phyloP scores from a whole-genome alignment of 1,284 basidiomycete genomes.

The Leucocoprinus gongylophorus region DNA sequence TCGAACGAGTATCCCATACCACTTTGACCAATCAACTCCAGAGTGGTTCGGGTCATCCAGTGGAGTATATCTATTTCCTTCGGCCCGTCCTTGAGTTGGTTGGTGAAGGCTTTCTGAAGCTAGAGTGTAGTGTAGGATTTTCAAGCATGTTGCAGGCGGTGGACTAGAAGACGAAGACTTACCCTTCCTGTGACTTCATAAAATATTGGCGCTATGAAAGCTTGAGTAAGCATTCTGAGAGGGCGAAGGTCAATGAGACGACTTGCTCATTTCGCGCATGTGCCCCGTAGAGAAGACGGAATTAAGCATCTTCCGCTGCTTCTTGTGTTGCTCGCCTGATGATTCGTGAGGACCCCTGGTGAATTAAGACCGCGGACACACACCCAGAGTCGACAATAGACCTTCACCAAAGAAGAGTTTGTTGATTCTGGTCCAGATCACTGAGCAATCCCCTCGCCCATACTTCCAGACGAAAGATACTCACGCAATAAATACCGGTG shows the following conservation, averaged over 20 bases:
- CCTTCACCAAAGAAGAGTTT: slow-evolving; percentile 33
- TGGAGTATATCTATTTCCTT: slow-evolving; percentile 25
- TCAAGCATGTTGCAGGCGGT: not conserved
- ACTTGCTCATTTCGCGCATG: slow-evolving; percentile 31
- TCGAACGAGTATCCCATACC: slow-evolving; percentile 30
- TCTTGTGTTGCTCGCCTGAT: slow-evolving; percentile 35
- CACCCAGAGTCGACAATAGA: slow-evolving; percentile 31
- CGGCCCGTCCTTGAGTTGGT: slow-evolving; percentile 18
- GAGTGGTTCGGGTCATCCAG: slow-evolving; percentile 27
- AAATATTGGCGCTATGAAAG: slow-evolving; percentile 12
- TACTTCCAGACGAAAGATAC: not conserved
- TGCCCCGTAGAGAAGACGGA: slow-evolving; percentile 40
- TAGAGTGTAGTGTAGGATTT: not conserved
- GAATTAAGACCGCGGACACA: not conserved
- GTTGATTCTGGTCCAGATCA: slow-evolving; percentile 20
- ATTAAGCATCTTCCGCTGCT: slow-evolving; percentile 41
- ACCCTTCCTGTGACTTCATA: slow-evolving; percentile 14
- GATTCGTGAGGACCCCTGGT: not conserved
- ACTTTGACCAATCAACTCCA: slow-evolving; percentile 28
- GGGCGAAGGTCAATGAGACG: not conserved
- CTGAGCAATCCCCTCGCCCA: not conserved
- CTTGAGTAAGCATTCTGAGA: not conserved
- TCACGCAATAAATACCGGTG: slow-evolving; percentile 31
- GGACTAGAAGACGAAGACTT: not conserved
- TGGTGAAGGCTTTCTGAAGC: slow-evolving; percentile 25